These are phyloP conservation scores for Mortierella antarctica DNA, from an alignment of 192 early-diverging fungal genomes.

Conservation along the genomic window DNA sequence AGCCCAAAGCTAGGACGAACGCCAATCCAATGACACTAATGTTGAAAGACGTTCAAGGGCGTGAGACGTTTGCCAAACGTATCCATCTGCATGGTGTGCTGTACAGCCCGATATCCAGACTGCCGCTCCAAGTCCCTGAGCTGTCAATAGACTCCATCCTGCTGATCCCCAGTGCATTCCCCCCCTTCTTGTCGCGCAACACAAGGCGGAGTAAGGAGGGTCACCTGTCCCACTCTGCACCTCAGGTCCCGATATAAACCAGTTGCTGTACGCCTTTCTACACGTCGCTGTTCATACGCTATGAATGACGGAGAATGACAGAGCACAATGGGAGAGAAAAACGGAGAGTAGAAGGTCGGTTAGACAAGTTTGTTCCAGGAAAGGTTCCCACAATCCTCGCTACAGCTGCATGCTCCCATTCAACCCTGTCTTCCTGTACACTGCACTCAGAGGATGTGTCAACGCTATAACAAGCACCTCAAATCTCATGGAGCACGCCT, in stretches of 20 bases:
- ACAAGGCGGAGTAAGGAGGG: too few relatives aligned
- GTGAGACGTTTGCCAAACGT: neutral
- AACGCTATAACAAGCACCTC: too few relatives aligned
- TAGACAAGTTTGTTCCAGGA: neutral
- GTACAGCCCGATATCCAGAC: too few relatives aligned
- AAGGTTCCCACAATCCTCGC: too few relatives aligned
- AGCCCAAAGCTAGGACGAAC: constrained; percentile 91
- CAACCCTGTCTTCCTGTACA: too few relatives aligned
- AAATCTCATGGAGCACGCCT: too few relatives aligned
- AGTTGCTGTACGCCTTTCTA: neutral
- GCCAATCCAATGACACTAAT: constrained; percentile 85
- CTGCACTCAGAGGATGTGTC: too few relatives aligned
- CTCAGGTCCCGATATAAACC: neutral
- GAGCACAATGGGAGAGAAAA: neutral
- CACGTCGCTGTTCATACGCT: neutral
- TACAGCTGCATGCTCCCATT: too few relatives aligned
- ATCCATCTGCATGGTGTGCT: neutral
- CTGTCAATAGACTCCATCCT: too few relatives aligned
- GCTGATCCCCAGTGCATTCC: too few relatives aligned
- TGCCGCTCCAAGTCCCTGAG: too few relatives aligned
- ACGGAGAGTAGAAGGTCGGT: neutral
- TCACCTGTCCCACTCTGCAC: constrained; percentile 18
- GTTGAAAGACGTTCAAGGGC: too few relatives aligned
- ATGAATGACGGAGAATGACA: neutral
- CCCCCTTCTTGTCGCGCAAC: neutral